These are phyloP conservation scores for Phialophora verrucosa DNA, from an alignment of 2,329 filamentous ascomycete genomes.

Conservation along the genomic window DNA sequence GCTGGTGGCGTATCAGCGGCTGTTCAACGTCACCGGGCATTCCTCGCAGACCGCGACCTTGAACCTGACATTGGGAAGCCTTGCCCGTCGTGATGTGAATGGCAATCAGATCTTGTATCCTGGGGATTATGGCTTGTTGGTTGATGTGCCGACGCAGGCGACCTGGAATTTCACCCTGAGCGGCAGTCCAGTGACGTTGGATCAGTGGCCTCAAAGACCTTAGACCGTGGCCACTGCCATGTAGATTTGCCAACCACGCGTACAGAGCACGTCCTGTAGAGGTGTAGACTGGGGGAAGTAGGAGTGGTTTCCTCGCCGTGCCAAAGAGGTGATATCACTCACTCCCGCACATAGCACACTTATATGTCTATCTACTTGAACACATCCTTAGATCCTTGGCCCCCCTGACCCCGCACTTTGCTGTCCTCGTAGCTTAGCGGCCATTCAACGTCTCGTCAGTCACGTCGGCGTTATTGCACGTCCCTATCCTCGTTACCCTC, in stretches of 20 bases:
- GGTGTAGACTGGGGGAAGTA: not conserved
- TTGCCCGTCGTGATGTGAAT: conserved; percentile 47
- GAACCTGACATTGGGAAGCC: conserved; percentile 47
- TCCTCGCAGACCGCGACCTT: conserved; percentile 42
- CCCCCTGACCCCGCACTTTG: not conserved
- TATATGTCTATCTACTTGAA: not conserved
- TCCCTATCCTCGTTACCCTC: not conserved
- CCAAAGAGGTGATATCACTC: not conserved
- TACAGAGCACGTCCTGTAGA: not conserved
- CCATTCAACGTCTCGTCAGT: not conserved
- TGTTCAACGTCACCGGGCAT: conserved; percentile 41
- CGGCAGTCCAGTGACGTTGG: conserved; percentile 42
- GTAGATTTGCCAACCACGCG: not conserved
- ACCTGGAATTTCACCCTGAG: conserved; percentile 44
- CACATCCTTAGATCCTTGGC: too few relatives aligned
- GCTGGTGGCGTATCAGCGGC: conserved; percentile 49
- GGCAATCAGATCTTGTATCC: conserved; percentile 51
- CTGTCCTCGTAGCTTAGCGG: not conserved
- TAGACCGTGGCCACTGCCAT: too few relatives aligned
- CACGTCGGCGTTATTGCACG: not conserved
- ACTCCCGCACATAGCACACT: not conserved
- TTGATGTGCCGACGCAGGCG: conserved; percentile 49
- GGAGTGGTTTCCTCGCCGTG: not conserved
- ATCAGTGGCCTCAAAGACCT: conserved; percentile 44
- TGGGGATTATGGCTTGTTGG: conserved; percentile 49